phyloP scores from a whole-genome alignment of 257 asterid genomes.

The Mitragyna speciosa region DNA sequence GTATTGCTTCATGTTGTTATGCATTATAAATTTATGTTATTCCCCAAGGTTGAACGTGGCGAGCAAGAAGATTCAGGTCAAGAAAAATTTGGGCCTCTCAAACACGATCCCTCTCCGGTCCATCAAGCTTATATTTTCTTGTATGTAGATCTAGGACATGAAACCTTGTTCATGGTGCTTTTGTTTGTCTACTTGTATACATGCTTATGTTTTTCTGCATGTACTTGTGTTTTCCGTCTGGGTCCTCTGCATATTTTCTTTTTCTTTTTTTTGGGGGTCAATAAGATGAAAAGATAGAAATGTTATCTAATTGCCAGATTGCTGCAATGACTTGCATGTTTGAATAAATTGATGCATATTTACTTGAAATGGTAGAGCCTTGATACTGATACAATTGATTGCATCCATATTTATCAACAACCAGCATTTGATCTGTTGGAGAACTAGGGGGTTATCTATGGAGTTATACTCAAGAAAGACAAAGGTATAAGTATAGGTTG shows the following conservation, averaged over 20 bases:
- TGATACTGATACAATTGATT: slow-evolving; percentile 29
- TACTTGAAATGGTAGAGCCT: slow-evolving; percentile 15
- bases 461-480: too few species aligned
- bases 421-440: slow-evolving; percentile 27
- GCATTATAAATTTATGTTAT: neutral
- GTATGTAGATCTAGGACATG: too few species aligned
- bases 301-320: too few species aligned
- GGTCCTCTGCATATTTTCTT: neutral
- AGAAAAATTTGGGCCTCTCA: too few species aligned
- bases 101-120: neutral
- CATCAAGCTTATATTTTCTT: neutral
- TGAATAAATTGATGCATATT: too few species aligned
- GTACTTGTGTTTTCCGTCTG: too few species aligned
- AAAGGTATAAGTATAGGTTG: too few species aligned
- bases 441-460: slow-evolving; percentile 11
- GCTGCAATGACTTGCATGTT: too few species aligned
- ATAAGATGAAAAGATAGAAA: neutral
- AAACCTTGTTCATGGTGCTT: too few species aligned
- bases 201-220: too few species aligned
- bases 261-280: neutral
- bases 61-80: too few species aligned
- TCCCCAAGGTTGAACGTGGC: neutral
- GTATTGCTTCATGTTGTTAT: neutral
- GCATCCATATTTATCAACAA: slow-evolving; percentile 21
- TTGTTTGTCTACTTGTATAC: too few species aligned